Evolutionary conservation across 768 basidiomycete genomes (phyloP), one percentile per base, ranked within the genome.

Genomic region (Russula lepida): DNA sequence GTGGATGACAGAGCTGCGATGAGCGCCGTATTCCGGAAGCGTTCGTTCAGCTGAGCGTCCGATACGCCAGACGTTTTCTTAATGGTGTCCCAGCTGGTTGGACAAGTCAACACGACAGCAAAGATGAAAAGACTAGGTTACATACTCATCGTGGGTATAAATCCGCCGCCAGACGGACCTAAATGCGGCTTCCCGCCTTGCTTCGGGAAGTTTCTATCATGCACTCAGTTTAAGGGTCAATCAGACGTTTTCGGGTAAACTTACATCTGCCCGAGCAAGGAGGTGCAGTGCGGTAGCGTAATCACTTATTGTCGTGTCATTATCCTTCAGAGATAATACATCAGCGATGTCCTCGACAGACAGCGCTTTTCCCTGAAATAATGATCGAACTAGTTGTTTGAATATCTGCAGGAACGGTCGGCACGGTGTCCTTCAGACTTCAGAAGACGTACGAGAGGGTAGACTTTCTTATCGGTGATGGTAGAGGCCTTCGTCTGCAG

Each of bases 61-160:
- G 86, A 85, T 27, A 92, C 75, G 59, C 86, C 85, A 4, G 80
- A 76, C 0, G 92, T 94, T 69, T 84, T 82, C 21, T 84, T 81
- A 48, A 98, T 85, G 9, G 74, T 70, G 54, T 83, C 74, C 93
- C 94, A 98, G 70, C 92, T 95, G 62, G 46, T 54, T 23, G 57
- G 48, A 41, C n/a, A 37, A 49, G 48, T 41, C n/a, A 56, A 35
- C 25, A 59, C 21, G 28, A 47, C 28, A 49, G 49, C 50, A 13
- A 8, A 8, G 25, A 0, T 1, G 52, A 19, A 33, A 28, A 21
- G 15, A 41, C 28, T 58, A 21, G 25, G 27, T 19, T 28, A 55
- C 62, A 62, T 72, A 95, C 94, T 97, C 83, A 70, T 98, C 93
- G 54, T 91, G 86, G 54, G 88, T 79, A 69, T 89, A 95, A 49